These are phyloP conservation scores for Geotrichum siamense DNA, from an alignment of 1,139 yeast genomes.

Conservation along the genomic window DNA sequence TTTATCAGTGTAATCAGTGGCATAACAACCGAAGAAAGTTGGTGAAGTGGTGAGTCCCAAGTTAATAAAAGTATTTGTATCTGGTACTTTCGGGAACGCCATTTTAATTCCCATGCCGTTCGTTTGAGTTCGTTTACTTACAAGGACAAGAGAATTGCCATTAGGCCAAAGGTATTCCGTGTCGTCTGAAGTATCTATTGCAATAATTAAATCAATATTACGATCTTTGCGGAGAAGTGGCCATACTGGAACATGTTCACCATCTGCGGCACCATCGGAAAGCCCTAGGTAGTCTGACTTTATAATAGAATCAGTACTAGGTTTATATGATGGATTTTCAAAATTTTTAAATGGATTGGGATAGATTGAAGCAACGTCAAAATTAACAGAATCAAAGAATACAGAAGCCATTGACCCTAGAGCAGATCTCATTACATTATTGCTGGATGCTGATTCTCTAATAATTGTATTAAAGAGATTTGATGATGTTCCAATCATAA, in stretches of 20 bases:
- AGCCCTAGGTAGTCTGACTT: conserved; percentile 46
- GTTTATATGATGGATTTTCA: not conserved
- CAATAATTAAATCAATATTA: conserved; percentile 66
- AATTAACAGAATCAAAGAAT: conserved; percentile 28
- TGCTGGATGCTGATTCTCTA: conserved; percentile 23
- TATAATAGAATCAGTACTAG: conserved; percentile 24
- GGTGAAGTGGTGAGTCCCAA: conserved; percentile 44
- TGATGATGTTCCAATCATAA: conserved; percentile 65
- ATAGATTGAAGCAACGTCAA: conserved; percentile 56
- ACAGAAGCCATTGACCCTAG: conserved; percentile 12
- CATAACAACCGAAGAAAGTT: conserved; percentile 81
- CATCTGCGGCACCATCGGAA: conserved; percentile 87
- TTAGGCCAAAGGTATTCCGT: conserved; percentile 48
- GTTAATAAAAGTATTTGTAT: conserved; percentile 47
- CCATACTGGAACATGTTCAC: conserved; percentile 67
- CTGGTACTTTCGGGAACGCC: conserved; percentile 15
- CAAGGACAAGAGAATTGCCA: conserved; percentile 59
- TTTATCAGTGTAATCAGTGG: conserved; percentile 49
- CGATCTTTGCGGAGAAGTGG: conserved; percentile 72
- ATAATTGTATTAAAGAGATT: conserved; percentile 54
- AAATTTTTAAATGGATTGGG: conserved; percentile 61
- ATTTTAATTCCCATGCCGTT: conserved; percentile 37
- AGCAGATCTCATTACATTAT: conserved; percentile 16
- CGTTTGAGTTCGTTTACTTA: conserved; percentile 64
- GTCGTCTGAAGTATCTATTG: conserved; percentile 85